phyloP scores from a whole-genome alignment of 192 early-diverging fungal species.

The Coemansia sp. region DNA sequence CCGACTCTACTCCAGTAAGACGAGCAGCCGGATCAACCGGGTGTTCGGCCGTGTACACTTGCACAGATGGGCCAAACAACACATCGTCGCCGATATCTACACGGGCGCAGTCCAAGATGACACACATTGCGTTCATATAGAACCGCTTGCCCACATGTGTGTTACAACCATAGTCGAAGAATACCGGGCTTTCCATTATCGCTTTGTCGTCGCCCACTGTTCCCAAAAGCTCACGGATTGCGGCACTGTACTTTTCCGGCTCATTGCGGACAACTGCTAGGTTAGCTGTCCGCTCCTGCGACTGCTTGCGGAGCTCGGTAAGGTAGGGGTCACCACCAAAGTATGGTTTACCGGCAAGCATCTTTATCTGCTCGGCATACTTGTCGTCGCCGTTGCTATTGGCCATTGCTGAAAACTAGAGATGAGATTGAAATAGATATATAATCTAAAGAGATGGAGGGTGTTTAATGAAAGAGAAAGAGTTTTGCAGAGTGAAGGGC shows the following conservation, averaged over 20 bases:
- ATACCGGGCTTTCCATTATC: constrained; percentile 68
- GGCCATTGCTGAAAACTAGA: not conserved
- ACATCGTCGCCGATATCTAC: constrained; percentile 75
- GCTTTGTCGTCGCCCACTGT: constrained; percentile 54
- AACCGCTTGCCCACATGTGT: constrained; percentile 72
- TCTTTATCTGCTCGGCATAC: constrained; percentile 58
- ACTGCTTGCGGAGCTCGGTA: constrained; percentile 18
- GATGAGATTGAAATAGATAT: too few species aligned
- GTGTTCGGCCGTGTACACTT: constrained; percentile 72
- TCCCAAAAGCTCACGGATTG: constrained; percentile 59
- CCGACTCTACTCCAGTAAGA: constrained; percentile 21
- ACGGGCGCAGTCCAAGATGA: constrained; percentile 70
- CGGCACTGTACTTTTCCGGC: constrained; percentile 13
- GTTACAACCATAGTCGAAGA: constrained; percentile 76
- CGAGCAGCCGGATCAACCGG: constrained; percentile 60
- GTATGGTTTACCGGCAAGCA: constrained; percentile 67
- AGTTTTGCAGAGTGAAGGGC: too few species aligned
- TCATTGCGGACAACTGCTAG: constrained; percentile 29
- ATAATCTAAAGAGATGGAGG: too few species aligned
- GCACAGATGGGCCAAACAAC: constrained; percentile 75
- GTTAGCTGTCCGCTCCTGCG: constrained; percentile 36
- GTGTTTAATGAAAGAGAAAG: too few species aligned
- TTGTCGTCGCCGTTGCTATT: not conserved
- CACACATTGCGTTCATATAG: constrained; percentile 76
- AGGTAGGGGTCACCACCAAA: constrained; percentile 59